Evolutionary conservation across 805 yeast species (phyloP).

Genomic region (Ogataea parapolymorpha): DNA sequence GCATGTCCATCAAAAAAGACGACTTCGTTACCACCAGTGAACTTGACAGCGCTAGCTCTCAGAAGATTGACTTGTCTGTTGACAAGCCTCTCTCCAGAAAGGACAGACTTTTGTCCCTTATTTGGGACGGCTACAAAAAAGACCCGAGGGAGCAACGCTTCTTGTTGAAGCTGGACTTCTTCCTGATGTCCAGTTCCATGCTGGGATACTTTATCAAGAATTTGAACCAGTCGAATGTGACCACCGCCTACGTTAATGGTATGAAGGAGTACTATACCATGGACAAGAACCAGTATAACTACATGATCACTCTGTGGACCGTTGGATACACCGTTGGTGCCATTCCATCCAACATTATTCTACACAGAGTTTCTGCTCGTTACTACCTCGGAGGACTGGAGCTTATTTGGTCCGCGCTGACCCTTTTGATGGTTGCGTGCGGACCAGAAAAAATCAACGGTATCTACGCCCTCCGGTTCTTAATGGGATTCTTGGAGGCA

Average conservation of each 20-base stretch:
- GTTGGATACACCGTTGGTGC: constrained; percentile 50
- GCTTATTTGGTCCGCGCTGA: constrained; percentile 42
- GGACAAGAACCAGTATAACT: constrained; percentile 50
- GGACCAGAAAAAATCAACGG: constrained; percentile 24
- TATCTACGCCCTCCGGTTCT: constrained; percentile 33
- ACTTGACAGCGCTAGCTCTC: neutral
- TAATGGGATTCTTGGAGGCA: constrained; percentile 43
- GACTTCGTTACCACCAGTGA: neutral
- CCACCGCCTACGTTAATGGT: constrained; percentile 65
- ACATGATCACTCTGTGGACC: constrained; percentile 43
- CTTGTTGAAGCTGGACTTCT: constrained; percentile 49
- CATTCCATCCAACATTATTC: constrained; percentile 44
- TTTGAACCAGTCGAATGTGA: constrained; percentile 55
- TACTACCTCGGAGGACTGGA: constrained; percentile 44
- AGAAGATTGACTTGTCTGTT: neutral
- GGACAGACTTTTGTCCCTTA: constrained; percentile 5
- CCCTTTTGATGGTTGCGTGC: constrained; percentile 36
- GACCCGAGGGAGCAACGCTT: constrained; percentile 35
- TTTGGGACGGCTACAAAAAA: constrained; percentile 35
- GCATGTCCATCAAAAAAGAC: neutral
- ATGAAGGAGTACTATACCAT: constrained; percentile 53
- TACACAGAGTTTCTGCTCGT: constrained; percentile 41
- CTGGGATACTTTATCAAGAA: constrained; percentile 65
- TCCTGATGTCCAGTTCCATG: constrained; percentile 46
- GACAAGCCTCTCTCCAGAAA: neutral